Conservation (phyloP, 2,329 filamentous ascomycete genomes). For the Gliomastix tumulicola region DNA sequence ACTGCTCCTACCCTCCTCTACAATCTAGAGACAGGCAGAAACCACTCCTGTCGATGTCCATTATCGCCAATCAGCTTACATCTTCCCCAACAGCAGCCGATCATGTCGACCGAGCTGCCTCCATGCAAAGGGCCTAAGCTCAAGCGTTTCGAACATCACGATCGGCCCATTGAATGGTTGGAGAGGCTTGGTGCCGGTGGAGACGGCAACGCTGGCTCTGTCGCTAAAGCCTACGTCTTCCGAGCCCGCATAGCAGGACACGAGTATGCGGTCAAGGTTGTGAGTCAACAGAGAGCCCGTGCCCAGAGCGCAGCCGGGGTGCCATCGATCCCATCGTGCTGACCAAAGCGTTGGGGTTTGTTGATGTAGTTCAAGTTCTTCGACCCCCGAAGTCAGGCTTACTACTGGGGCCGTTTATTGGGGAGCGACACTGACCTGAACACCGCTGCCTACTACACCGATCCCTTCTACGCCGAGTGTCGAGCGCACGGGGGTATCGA, state of each 20-base stretch:
- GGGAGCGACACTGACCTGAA: constrained; percentile 5
- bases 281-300: neutral
- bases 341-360: neutral
- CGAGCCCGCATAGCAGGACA: neutral
- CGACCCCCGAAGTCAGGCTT: neutral
- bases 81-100: too few species aligned
- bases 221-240: too few species aligned
- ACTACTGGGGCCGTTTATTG: neutral
- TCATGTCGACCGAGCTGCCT: too few species aligned
- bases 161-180: neutral
- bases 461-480: constrained; percentile 13
- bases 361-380: neutral
- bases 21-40: too few species aligned
- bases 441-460: constrained; percentile 10
- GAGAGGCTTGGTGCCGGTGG: neutral
- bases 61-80: too few species aligned
- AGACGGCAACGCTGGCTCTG: too few species aligned
- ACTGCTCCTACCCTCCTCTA: too few species aligned
- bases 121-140: neutral
- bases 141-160: neutral
- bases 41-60: too few species aligned
- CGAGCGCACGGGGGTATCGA: constrained; percentile 11
- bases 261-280: neutral
- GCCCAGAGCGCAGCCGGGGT: neutral
- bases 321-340: neutral